A percentile compares a stretch with the other conserved stretches of the same genome.
These are phyloP conservation scores for Dujonia santamariae DNA, from an alignment of 1,139 yeast genomes.

Conservation along the genomic window DNA sequence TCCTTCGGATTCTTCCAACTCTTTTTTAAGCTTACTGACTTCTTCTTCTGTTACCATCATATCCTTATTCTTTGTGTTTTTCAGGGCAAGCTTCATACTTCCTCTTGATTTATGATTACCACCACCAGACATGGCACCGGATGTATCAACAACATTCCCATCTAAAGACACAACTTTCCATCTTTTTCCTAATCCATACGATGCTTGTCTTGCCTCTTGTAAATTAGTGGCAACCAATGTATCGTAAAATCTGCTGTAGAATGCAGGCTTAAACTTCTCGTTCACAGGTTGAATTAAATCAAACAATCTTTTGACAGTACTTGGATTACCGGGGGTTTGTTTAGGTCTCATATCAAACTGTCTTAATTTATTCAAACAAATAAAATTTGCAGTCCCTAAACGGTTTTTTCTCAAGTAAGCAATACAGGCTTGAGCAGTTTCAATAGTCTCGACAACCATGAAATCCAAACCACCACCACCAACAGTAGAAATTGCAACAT, in stretches of 20 bases:
- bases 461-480: conserved; percentile 90
- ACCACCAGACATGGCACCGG: conserved; percentile 98
- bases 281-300: conserved; percentile 75
- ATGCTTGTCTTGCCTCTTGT: conserved; percentile 80
- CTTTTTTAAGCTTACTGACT: conserved; percentile 52
- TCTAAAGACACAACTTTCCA: conserved; percentile 90
- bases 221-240: conserved; percentile 83
- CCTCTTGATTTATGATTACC: conserved; percentile 68
- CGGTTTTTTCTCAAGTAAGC: conserved; percentile 81
- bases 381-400: conserved; percentile 87
- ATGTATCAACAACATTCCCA: conserved; percentile 89
- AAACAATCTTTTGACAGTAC: conserved; percentile 73
- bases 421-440: conserved; percentile 88
- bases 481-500: conserved; percentile 93
- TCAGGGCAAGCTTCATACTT: conserved; percentile 52
- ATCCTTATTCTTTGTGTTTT: conserved; percentile 12
- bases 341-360: conserved; percentile 58
- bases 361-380: conserved; percentile 72
- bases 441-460: conserved; percentile 92
- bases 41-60: conserved; percentile 52
- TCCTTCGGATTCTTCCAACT: conserved; percentile 53
- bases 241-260: conserved; percentile 80
- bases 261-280: conserved; percentile 76
- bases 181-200: conserved; percentile 76
- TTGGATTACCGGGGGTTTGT: conserved; percentile 65